Conservation (phyloP, 2,329 filamentous ascomycete species). For the Penicillium brevicompactum region DNA sequence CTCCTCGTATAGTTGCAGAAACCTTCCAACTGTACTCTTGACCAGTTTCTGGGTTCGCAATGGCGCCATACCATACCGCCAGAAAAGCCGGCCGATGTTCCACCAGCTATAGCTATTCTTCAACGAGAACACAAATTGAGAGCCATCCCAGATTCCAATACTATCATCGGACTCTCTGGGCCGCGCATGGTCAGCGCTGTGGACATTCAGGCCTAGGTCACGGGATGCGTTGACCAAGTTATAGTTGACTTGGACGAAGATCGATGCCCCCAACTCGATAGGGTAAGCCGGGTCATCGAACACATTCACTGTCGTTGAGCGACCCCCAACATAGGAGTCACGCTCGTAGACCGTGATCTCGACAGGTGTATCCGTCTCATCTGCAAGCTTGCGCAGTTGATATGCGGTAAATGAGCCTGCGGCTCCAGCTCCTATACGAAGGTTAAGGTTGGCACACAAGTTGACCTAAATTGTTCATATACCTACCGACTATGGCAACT, state of each 20-base stretch:
- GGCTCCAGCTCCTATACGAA: constrained; percentile 74
- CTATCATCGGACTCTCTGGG: constrained; percentile 49
- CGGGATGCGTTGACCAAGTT: constrained; percentile 76
- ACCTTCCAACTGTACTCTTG: constrained; percentile 69
- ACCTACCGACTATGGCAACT: constrained; percentile 40
- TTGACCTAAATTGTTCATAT: background rate
- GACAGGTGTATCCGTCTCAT: constrained; percentile 59
- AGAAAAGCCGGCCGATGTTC: constrained; percentile 76
- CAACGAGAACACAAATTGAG: constrained; percentile 69
- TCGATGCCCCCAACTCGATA: constrained; percentile 86
- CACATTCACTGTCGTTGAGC: constrained; percentile 79
- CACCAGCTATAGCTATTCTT: constrained; percentile 70
- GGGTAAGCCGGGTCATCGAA: constrained; percentile 68
- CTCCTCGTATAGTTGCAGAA: constrained; percentile 76
- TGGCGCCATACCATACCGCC: constrained; percentile 82
- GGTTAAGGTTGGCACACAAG: background rate
- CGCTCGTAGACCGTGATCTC: constrained; percentile 90
- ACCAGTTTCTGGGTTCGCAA: constrained; percentile 73
- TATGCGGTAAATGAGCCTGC: constrained; percentile 87
- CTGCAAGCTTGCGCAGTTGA: constrained; percentile 72
- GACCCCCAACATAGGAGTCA: constrained; percentile 75
- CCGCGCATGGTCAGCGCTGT: constrained; percentile 52
- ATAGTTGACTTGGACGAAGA: constrained; percentile 83
- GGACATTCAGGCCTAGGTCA: constrained; percentile 68
- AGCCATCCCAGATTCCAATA: constrained; percentile 83